phyloP scores from a whole-genome alignment of 305 asterid genomes.

The Euphrasia arctica region DNA sequence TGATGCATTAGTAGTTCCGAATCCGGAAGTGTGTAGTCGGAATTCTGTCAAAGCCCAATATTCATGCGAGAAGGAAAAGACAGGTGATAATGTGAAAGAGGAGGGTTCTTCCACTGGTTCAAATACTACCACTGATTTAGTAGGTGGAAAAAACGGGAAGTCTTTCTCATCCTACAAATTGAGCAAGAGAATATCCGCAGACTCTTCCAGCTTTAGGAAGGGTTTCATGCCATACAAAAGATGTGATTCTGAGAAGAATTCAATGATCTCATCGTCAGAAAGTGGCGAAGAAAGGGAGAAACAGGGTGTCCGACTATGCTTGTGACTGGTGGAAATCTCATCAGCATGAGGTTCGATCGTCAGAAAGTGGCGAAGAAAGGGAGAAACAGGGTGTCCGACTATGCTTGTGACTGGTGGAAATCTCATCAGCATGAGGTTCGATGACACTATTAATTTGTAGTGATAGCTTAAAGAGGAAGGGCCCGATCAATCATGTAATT shows the following conservation, averaged over 20 bases:
- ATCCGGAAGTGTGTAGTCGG: slow-evolving; percentile 46
- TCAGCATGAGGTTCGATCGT: neutral
- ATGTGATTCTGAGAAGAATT: slow-evolving; percentile 45
- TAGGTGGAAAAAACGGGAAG: neutral
- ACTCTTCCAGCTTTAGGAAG: slow-evolving; percentile 32
- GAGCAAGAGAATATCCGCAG: slow-evolving; percentile 33
- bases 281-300: slow-evolving; percentile 47
- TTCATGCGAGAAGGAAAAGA: neutral
- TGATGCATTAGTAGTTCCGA: slow-evolving; percentile 20
- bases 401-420: slow-evolving; percentile 39
- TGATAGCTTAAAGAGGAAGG: neutral
- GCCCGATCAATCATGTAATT: too few relatives aligned
- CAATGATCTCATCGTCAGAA: slow-evolving; percentile 28
- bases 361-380: slow-evolving; percentile 40
- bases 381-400: slow-evolving; percentile 56
- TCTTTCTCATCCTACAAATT: slow-evolving; percentile 30
- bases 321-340: slow-evolving; percentile 29
- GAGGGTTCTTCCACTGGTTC: slow-evolving; percentile 59
- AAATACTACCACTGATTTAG: slow-evolving; percentile 9
- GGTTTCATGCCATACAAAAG: slow-evolving; percentile 83
- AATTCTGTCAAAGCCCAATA: slow-evolving; percentile 46
- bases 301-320: slow-evolving; percentile 55
- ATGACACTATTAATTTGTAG: neutral
- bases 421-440: neutral
- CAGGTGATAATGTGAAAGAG: slow-evolving; percentile 29